Conservation (phyloP, 768 basidiomycete species). For the Boletus coccyginus region DNA sequence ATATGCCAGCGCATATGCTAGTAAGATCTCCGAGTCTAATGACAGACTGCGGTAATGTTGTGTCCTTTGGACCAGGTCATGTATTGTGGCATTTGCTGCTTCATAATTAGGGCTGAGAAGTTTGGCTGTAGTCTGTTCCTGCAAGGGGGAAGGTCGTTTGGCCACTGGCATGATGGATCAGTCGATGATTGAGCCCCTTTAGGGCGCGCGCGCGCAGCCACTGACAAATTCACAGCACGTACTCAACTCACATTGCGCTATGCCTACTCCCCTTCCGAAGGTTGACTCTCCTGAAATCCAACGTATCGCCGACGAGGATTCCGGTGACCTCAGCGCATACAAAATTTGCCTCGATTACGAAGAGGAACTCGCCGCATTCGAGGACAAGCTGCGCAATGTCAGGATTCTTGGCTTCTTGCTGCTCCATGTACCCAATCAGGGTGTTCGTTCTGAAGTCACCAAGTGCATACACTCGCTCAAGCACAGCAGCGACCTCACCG, state of each 20-base stretch:
- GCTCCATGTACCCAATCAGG: constrained; percentile 1
- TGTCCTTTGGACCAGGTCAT: too few relatives aligned
- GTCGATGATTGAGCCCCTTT: too few relatives aligned
- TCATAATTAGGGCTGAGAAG: too few relatives aligned
- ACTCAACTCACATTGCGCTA: background rate
- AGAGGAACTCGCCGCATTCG: background rate
- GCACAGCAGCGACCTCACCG: background rate
- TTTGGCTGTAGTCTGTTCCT: too few relatives aligned
- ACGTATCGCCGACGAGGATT: background rate
- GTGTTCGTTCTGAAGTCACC: background rate
- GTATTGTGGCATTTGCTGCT: too few relatives aligned
- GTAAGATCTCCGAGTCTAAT: too few relatives aligned
- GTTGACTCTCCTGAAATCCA: background rate
- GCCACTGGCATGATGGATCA: too few relatives aligned
- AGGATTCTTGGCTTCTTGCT: constrained; percentile 7
- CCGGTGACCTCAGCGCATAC: background rate
- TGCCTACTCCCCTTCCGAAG: background rate
- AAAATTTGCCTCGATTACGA: constrained; percentile 1
- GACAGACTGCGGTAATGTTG: too few relatives aligned
- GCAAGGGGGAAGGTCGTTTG: too few relatives aligned
- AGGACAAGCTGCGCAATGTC: background rate
- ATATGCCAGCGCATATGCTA: too few relatives aligned
- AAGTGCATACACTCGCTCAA: constrained; percentile 1
- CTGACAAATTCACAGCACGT: too few relatives aligned
- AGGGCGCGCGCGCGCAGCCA: too few relatives aligned